Evolutionary conservation across 2,329 filamentous ascomycete genomes (phyloP).

Genomic region (Pseudogymnoascus verrucosus): DNA sequence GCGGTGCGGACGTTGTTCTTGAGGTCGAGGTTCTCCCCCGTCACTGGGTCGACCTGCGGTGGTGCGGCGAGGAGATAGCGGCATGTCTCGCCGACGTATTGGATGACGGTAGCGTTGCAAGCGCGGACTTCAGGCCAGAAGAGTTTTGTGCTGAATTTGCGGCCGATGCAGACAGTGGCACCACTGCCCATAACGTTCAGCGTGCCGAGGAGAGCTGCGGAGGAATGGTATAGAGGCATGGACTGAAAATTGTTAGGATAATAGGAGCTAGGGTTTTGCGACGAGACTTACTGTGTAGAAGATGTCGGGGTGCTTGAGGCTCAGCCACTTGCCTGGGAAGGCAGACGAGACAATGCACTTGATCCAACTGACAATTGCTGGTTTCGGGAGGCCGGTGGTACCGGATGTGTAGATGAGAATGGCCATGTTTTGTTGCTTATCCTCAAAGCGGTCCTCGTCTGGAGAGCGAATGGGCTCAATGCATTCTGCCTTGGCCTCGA

Average conservation of each 20-base stretch:
- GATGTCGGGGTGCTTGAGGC: constrained; percentile 53
- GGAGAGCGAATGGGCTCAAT: constrained; percentile 48
- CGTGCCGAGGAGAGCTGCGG: constrained; percentile 65
- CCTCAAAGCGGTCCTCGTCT: constrained; percentile 46
- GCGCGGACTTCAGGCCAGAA: constrained; percentile 74
- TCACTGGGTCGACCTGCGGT: constrained; percentile 51
- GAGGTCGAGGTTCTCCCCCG: constrained; percentile 61
- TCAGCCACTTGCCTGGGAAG: constrained; percentile 48
- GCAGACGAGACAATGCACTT: constrained; percentile 49
- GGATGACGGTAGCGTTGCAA: constrained; percentile 64
- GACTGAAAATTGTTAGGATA: constrained; percentile 39
- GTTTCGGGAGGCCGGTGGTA: constrained; percentile 77
- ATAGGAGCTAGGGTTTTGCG: background rate
- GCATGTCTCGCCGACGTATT: constrained; percentile 84
- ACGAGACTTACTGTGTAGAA: constrained; percentile 59
- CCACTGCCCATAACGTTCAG: constrained; percentile 50
- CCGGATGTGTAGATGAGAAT: constrained; percentile 79
- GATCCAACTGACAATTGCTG: constrained; percentile 66
- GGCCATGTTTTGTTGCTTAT: constrained; percentile 47
- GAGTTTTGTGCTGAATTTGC: constrained; percentile 66
- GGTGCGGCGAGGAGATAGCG: constrained; percentile 69
- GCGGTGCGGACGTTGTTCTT: constrained; percentile 66
- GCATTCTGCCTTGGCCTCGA: constrained; percentile 46
- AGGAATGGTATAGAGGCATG: constrained; percentile 86
- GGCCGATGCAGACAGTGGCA: constrained; percentile 62